Conservation (phyloP, 805 yeast genomes). For the Brettanomyces custersianus region DNA sequence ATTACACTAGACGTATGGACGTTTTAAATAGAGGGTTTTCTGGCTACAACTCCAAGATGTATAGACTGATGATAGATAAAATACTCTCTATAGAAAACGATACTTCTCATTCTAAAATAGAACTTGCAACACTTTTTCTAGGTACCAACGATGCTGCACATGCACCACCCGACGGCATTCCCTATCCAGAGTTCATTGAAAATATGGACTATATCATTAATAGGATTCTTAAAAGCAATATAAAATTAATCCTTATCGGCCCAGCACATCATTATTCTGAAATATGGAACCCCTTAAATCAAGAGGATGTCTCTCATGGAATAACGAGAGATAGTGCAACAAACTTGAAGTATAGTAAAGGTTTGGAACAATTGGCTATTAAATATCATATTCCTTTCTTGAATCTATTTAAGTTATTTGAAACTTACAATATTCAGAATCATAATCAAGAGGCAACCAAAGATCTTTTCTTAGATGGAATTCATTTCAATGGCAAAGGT, state of each 20-base stretch:
- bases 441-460: constrained; percentile 11
- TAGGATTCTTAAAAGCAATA: constrained; percentile 28
- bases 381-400: constrained; percentile 45
- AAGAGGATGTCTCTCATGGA: constrained; percentile 23
- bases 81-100: constrained; percentile 41
- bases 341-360: constrained; percentile 41
- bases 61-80: constrained; percentile 36
- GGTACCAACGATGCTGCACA: constrained; percentile 69
- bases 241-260: constrained; percentile 50
- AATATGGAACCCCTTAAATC: constrained; percentile 28
- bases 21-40: constrained; percentile 63
- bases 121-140: constrained; percentile 25
- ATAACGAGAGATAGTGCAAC: constrained; percentile 35
- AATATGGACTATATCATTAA: constrained; percentile 39
- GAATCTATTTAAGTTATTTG: constrained; percentile 41
- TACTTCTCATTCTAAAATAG: constrained; percentile 11
- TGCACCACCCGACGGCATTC: constrained; percentile 42
- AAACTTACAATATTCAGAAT: constrained; percentile 8
- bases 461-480: constrained; percentile 30
- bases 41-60: constrained; percentile 67
- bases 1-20: constrained; percentile 53
- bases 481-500: constrained; percentile 31
- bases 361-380: constrained; percentile 36
- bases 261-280: constrained; percentile 47
- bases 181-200: constrained; percentile 35